Evolutionary conservation across 495 filamentous ascomycete species (phyloP).

Genomic region (Coniosporium apollinis): DNA sequence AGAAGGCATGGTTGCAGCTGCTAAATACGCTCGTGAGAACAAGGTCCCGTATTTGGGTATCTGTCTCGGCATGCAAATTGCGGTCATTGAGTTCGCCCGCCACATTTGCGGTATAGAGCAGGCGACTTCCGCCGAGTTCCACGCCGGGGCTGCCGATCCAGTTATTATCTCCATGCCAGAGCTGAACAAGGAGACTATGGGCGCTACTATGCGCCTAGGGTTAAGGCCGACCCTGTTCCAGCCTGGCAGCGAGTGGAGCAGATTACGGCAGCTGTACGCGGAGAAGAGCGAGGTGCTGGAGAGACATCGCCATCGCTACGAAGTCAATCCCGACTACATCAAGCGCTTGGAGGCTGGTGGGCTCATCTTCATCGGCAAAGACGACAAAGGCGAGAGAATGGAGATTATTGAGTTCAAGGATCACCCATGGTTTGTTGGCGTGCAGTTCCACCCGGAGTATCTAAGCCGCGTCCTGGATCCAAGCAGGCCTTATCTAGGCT

Average conservation of each 20-base stretch:
- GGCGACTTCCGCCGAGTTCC: conserved; percentile 52
- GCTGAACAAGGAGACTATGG: conserved; percentile 52
- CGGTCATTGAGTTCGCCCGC: conserved; percentile 78
- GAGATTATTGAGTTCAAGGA: conserved; percentile 80
- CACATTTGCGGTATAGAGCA: conserved; percentile 44
- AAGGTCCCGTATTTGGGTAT: conserved; percentile 76
- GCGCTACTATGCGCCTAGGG: conserved; percentile 88
- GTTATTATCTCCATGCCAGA: conserved; percentile 90
- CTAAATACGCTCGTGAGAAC: conserved; percentile 68
- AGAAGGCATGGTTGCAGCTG: conserved; percentile 74
- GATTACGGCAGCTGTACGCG: conserved; percentile 54
- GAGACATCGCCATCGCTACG: conserved; percentile 58
- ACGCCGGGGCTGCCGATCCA: conserved; percentile 35
- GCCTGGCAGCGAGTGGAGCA: conserved; percentile 59
- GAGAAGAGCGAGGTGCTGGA: conserved; percentile 31
- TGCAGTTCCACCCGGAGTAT: conserved; percentile 84
- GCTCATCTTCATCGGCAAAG: conserved; percentile 57
- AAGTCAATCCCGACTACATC: conserved; percentile 55
- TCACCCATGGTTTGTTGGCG: conserved; percentile 82
- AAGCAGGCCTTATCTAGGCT: conserved; percentile 66
- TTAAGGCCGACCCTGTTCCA: conserved; percentile 61
- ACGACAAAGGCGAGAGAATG: conserved; percentile 71
- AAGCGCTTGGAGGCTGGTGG: conserved; percentile 39
- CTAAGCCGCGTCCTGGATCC: conserved; percentile 54
- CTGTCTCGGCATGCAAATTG: conserved; percentile 89